Evolutionary conservation across 208 protist genomes (phyloP).

Genomic region (Trichomonas vaginalis): DNA sequence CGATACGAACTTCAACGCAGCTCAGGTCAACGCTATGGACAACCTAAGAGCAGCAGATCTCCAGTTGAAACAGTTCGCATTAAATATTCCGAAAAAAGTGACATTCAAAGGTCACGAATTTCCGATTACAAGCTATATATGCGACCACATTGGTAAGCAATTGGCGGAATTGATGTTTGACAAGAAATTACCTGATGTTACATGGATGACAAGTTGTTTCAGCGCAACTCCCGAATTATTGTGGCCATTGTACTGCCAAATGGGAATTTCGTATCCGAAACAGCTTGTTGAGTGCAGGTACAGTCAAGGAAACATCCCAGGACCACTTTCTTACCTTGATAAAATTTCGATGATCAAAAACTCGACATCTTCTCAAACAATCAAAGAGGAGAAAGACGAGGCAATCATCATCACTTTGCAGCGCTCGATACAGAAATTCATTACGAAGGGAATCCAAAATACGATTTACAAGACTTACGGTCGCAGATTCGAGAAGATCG

Average conservation of each 20-base stretch:
- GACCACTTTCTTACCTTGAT: not conserved
- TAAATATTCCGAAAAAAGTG: not conserved
- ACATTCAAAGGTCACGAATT: not conserved
- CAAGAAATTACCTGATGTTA: not conserved
- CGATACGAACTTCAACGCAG: no score
- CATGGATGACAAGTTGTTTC: not conserved
- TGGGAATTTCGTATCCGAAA: not conserved
- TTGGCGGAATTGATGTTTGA: not conserved
- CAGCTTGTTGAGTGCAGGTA: not conserved
- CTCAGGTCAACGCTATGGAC: no score
- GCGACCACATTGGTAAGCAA: not conserved
- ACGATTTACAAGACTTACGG: no score
- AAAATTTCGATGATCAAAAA: not conserved
- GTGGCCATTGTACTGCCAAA: not conserved
- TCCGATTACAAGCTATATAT: not conserved
- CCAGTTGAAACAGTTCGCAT: not conserved
- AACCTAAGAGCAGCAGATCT: no score
- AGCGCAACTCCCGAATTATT: not conserved
- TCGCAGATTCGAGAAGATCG: no score
- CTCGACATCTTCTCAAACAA: not conserved
- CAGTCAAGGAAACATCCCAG: not conserved
- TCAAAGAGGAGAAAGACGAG: not conserved
- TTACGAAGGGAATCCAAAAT: no score
- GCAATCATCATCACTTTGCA: not conserved
- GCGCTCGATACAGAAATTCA: no score